These are phyloP conservation scores for Hypocrella siamensis DNA, from an alignment of 2,329 filamentous ascomycete genomes.

Conservation along the genomic window DNA sequence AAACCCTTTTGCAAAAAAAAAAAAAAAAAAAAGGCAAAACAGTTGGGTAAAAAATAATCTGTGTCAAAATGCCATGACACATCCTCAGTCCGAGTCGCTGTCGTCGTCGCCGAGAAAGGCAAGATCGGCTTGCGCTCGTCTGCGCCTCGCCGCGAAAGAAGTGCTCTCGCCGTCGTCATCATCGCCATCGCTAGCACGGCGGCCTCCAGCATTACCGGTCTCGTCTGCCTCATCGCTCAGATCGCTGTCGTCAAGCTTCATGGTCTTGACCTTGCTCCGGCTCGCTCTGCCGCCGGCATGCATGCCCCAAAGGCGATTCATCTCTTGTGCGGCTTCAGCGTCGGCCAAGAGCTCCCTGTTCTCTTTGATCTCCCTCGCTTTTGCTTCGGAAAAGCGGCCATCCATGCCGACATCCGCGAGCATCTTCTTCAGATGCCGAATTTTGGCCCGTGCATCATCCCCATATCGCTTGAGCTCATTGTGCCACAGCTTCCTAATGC, in stretches of 20 bases:
- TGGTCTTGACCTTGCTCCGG: constrained; percentile 16
- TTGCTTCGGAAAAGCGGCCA: constrained; percentile 72
- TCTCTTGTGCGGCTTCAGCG: constrained; percentile 70
- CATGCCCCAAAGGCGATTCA: constrained; percentile 62
- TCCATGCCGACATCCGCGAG: constrained; percentile 74
- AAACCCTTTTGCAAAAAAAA: background rate
- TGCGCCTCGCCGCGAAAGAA: constrained; percentile 27
- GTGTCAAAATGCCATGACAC: background rate
- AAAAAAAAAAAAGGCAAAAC: too few species aligned
- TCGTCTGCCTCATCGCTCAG: constrained; percentile 10
- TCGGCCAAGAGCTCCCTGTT: constrained; percentile 71
- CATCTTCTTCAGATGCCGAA: constrained; percentile 65
- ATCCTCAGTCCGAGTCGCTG: constrained; percentile 41
- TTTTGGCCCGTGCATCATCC: constrained; percentile 61
- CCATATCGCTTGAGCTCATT: constrained; percentile 64
- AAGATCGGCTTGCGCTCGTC: constrained; percentile 34
- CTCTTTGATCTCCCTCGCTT: constrained; percentile 77
- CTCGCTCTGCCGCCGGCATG: constrained; percentile 24
- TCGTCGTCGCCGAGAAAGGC: constrained; percentile 58
- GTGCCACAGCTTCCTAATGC: constrained; percentile 82
- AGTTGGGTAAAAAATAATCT: background rate
- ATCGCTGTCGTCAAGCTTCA: constrained; percentile 16
- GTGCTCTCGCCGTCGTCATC: constrained; percentile 15
- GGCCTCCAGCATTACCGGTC: background rate
- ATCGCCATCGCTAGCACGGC: constrained; percentile 7